Evolutionary conservation across 108 stramenopile species (phyloP), one percentile per base, ranked within the genome.

Genomic region (Stephanodiscus minutulus): DNA sequence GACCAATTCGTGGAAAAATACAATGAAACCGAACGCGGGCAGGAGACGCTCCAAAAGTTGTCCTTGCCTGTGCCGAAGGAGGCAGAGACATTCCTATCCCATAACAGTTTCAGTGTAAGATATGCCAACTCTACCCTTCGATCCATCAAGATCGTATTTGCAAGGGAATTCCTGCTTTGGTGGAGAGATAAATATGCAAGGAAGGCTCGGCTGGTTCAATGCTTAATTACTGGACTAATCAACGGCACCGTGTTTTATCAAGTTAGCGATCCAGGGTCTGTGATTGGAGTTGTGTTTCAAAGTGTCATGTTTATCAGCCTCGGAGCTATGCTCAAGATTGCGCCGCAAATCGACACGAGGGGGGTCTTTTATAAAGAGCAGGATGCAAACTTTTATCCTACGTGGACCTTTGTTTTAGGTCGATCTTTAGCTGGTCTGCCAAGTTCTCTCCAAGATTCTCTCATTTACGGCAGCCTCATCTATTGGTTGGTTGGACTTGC

Each of bases 311-410:
- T 83, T 59, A 68, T 87, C 22, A 72, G 74, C 35, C 27, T 89
- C 53, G 85, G 86, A 18, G 87, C 83, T 4, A 86, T 94, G 85
- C 58, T 85, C 17, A 85, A 84, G 59, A 67, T 97, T n/a, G 65
- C 86, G 18, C 73, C 78, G n/a, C 86, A 91, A 47, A 87, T 90
- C 64, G 76, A 83, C 36, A 63, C 64, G 21, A 83, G 95, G 12
- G 67, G 73, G 12, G 78, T 94, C 13, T 88, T 95, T 37, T 92
- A 97, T 85, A 96, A 97, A 68, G 95, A 96, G 55, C 85, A 83
- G 35, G 87, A 90, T 65, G 85, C 91, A 0, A 85, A 86, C 47
- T 95, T 96, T 64, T 94, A 90, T 64, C 94, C 92, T 29, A 89
- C 93, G 24, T 83, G 83, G 77, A 68, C 80, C 10, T 88, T 74